Conservation (phyloP, 2,329 filamentous ascomycete genomes). For the Eutypa lata region DNA sequence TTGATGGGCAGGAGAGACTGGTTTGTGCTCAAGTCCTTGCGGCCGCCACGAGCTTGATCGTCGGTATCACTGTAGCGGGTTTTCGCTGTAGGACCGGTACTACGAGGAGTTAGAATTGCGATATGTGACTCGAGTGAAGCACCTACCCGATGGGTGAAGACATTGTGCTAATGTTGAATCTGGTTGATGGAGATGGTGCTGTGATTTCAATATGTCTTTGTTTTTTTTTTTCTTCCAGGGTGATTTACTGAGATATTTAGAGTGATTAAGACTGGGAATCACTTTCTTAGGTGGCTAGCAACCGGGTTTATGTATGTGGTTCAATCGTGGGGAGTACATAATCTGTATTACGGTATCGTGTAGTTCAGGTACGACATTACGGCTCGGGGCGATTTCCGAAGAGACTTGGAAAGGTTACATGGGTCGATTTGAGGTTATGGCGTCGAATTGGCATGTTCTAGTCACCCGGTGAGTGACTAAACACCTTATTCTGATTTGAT, state of each 20-base stretch:
- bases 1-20: background rate
- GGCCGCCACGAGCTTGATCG: background rate
- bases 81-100: background rate
- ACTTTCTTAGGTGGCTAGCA: background rate
- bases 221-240: background rate
- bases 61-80: background rate
- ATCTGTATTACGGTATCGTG: background rate
- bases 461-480: background rate
- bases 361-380: background rate
- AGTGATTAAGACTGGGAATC: background rate
- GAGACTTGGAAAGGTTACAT: background rate
- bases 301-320: background rate
- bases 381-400: background rate
- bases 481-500: background rate
- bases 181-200: background rate
- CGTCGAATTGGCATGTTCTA: background rate
- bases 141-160: background rate
- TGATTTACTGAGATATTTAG: background rate
- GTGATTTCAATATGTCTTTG: background rate
- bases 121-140: background rate
- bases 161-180: background rate
- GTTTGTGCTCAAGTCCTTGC: background rate
- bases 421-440: background rate
- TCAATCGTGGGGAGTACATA: too few species aligned
- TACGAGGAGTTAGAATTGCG: background rate